Conservation (phyloP, 345 rosid genomes). For the sweet orange (Citrus sinensis) region DNA sequence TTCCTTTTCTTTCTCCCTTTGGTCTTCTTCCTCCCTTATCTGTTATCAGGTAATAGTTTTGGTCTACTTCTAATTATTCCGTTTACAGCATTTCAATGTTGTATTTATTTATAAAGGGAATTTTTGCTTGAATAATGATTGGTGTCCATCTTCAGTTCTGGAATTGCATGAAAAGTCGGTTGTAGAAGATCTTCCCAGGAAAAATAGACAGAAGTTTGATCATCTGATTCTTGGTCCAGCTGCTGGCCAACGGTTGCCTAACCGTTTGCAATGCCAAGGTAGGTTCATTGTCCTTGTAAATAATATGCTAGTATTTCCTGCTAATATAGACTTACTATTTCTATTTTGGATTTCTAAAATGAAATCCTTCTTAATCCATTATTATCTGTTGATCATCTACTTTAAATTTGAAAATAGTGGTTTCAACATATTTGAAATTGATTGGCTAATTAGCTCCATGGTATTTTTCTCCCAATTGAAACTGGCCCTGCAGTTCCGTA, state of each 20-base stretch:
- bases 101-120: background rate
- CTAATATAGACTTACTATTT: background rate
- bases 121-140: background rate
- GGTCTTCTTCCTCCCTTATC: slow-evolving; percentile 52
- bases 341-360: background rate
- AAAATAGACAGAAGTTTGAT: slow-evolving; percentile 48
- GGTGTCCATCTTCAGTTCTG: slow-evolving; percentile 27
- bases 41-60: slow-evolving; percentile 43
- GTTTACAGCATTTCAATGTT: background rate
- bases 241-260: slow-evolving; percentile 76
- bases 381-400: background rate
- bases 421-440: background rate
- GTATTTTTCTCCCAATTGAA: background rate
- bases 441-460: background rate
- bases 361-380: background rate
- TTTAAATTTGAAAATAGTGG: background rate
- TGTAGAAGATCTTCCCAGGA: slow-evolving; percentile 23
- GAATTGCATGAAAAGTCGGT: slow-evolving; percentile 42
- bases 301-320: background rate
- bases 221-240: slow-evolving; percentile 70
- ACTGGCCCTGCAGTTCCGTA: background rate
- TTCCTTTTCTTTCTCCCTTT: slow-evolving; percentile 52
- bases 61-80: background rate
- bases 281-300: background rate
- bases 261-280: slow-evolving; percentile 89